Evolutionary conservation across 306 rosid genomes (phyloP).

Genomic region (Gastrolobium villosum): DNA sequence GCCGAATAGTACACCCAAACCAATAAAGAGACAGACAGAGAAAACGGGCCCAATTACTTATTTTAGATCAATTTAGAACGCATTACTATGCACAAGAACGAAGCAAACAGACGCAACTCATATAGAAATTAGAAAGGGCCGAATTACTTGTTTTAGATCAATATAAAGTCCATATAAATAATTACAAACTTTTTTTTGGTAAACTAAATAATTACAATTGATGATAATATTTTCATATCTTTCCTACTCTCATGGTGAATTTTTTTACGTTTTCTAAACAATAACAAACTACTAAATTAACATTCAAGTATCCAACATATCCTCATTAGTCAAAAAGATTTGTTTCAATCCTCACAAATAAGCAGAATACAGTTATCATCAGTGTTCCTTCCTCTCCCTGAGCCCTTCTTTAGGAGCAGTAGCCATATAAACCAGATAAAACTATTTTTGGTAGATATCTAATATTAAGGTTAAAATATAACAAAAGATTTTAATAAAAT

Average conservation of each 20-base stretch:
- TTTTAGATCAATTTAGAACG: background rate
- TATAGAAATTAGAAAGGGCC: background rate
- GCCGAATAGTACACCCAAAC: background rate
- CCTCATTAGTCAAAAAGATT: background rate
- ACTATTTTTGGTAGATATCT: background rate
- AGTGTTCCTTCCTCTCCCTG: background rate
- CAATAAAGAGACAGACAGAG: background rate
- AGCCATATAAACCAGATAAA: background rate
- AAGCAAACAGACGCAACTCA: background rate
- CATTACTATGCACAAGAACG: background rate
- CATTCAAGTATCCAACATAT: background rate
- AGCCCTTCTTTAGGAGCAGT: background rate
- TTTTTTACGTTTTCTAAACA: background rate
- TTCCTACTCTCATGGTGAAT: background rate
- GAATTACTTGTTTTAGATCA: background rate
- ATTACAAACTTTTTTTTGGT: background rate
- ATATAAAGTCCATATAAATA: background rate
- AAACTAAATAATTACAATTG: background rate
- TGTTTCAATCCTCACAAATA: background rate
- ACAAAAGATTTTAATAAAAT: background rate
- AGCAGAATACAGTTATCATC: background rate
- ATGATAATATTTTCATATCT: background rate
- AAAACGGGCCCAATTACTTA: background rate
- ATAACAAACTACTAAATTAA: background rate
- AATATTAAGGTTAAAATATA: background rate